phyloP scores from a whole-genome alignment of 306 rosid genomes.

The Psophocarpus tetragonolobus region DNA sequence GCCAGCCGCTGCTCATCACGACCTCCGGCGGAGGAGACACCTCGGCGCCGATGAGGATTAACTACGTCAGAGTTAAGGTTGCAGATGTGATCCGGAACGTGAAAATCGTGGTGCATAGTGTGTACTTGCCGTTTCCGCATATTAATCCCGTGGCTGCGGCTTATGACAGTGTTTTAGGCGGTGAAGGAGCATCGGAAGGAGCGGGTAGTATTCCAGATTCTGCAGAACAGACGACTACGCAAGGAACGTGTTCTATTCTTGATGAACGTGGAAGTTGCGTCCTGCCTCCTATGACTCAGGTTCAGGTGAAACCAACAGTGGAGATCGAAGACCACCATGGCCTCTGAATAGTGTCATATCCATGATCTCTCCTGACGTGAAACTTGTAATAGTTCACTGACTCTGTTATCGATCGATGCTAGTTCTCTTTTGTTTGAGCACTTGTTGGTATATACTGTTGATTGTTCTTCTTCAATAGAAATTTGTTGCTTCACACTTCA shows the following conservation, averaged over 20 bases:
- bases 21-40: conserved; percentile 47
- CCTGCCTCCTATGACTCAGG: conserved; percentile 51
- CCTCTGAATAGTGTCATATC: conserved; percentile 24
- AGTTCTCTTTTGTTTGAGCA: conserved; percentile 6
- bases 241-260: conserved; percentile 45
- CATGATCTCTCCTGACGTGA: conserved; percentile 15
- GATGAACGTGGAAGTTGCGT: conserved; percentile 43
- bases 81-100: conserved; percentile 62
- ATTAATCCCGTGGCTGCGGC: conserved; percentile 51
- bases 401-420: neutral
- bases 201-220: conserved; percentile 10
- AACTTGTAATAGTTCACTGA: neutral
- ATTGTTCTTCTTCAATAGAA: too few relatives aligned
- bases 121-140: conserved; percentile 73
- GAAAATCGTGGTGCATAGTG: conserved; percentile 60
- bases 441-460: neutral
- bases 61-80: conserved; percentile 61
- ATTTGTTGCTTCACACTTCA: too few relatives aligned
- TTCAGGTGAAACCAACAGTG: conserved; percentile 43
- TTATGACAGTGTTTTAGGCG: conserved; percentile 45
- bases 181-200: conserved; percentile 44
- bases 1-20: conserved; percentile 57
- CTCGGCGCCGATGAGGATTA: conserved; percentile 58
- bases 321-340: conserved; percentile 80
- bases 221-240: conserved; percentile 15